These are phyloP conservation scores for Yarrowia galli DNA, from an alignment of 1,139 yeast species.

Conservation along the genomic window DNA sequence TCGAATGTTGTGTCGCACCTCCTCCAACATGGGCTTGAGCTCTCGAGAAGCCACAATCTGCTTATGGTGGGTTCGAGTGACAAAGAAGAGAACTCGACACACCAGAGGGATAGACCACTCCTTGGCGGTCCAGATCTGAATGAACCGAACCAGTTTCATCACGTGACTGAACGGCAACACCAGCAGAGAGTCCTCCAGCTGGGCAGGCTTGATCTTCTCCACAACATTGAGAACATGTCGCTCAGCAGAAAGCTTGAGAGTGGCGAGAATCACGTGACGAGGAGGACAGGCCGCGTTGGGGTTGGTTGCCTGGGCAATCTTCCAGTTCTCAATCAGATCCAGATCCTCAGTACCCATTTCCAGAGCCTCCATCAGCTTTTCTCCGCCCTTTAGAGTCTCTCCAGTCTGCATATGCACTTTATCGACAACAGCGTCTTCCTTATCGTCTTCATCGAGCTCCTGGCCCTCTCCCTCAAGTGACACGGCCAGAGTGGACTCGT, in stretches of 20 bases:
- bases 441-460: slow-evolving; percentile 56
- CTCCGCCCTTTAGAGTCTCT: slow-evolving; percentile 95
- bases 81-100: slow-evolving; percentile 75
- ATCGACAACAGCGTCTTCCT: slow-evolving; percentile 63
- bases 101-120: slow-evolving; percentile 64
- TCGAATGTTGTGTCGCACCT: slow-evolving; percentile 49
- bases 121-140: slow-evolving; percentile 74
- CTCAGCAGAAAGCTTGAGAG: slow-evolving; percentile 74
- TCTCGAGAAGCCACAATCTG: slow-evolving; percentile 59
- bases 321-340: slow-evolving; percentile 56
- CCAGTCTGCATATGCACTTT: slow-evolving; percentile 82
- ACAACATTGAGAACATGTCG: slow-evolving; percentile 78
- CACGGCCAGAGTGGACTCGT: slow-evolving; percentile 76
- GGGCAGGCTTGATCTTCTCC: slow-evolving; percentile 75
- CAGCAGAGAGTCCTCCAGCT: slow-evolving; percentile 88
- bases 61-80: slow-evolving; percentile 74
- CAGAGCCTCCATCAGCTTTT: slow-evolving; percentile 87
- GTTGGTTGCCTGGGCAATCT: slow-evolving; percentile 53
- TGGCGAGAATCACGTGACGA: slow-evolving; percentile 72
- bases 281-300: slow-evolving; percentile 66
- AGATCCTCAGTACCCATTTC: slow-evolving; percentile 82
- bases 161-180: slow-evolving; percentile 91
- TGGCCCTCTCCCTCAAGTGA: slow-evolving; percentile 71
- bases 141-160: slow-evolving; percentile 69
- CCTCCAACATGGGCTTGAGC: slow-evolving; percentile 52